Conservation (phyloP, 345 rosid species). For the Mangifera indica region DNA sequence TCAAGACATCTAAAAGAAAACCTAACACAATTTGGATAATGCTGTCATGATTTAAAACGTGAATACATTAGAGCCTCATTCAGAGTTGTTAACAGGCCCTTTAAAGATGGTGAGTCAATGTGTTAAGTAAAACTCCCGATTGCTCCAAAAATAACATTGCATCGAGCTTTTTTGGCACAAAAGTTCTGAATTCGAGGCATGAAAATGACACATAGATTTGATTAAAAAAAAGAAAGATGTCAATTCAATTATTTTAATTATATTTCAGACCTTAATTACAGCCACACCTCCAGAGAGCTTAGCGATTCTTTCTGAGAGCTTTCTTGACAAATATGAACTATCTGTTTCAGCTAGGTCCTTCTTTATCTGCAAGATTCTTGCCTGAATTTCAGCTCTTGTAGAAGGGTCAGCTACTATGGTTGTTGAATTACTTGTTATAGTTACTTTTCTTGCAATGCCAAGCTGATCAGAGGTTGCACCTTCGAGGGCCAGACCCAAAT, state of each 20-base stretch:
- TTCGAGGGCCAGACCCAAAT: slow-evolving; percentile 56
- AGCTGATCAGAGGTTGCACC: slow-evolving; percentile 91
- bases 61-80: neutral
- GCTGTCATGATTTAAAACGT: neutral
- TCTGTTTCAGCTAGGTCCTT: slow-evolving; percentile 84
- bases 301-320: slow-evolving; percentile 83
- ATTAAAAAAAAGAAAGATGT: too few species aligned
- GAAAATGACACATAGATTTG: too few species aligned
- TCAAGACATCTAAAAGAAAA: neutral
- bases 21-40: neutral
- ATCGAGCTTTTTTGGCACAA: neutral
- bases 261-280: slow-evolving; percentile 69
- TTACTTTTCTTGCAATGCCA: slow-evolving; percentile 72
- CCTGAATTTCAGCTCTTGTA: slow-evolving; percentile 86
- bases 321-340: slow-evolving; percentile 50
- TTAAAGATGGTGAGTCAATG: neutral
- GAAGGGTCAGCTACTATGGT: slow-evolving; percentile 80
- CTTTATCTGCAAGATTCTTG: slow-evolving; percentile 83
- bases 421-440: slow-evolving; percentile 69
- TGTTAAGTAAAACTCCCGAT: neutral
- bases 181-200: too few species aligned
- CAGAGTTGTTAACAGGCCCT: neutral
- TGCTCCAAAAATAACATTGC: neutral
- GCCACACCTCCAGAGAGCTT: slow-evolving; percentile 90
- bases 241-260: neutral